Evolutionary conservation across 2,329 filamentous ascomycete genomes (phyloP), one percentile per base, ranked within the genome.

Genomic region (Paramyrothecium roridum): DNA sequence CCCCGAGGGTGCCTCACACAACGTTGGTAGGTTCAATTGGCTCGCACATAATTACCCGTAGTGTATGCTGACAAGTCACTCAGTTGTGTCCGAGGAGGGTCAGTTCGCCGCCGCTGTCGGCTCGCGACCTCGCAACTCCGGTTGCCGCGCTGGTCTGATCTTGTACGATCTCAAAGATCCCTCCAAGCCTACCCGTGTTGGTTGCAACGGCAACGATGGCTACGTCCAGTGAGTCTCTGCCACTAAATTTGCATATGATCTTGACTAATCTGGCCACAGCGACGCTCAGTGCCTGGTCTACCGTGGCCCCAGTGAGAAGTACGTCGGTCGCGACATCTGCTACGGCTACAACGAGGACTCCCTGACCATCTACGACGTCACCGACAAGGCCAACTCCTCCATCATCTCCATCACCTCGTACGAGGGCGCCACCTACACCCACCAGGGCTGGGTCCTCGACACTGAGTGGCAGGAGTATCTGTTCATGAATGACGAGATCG

Each of bases 161-260:
- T 83, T 84, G 66, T 80, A 86, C 56, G 80, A 85, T 63, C 73
- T 86, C 20, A 74, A 74, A 0, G 76, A 85, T 56, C 80, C 81
- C 1, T 65, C 76, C 3, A 81, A 82, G 33, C 82, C 82, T 0
- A 76, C 69, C 19, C 76, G 72, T 21, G 74, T 80, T 10, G 83
- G 83, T 11, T 85, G 82, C 57, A 51, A 51, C 33, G 49, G 49
- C 26, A 19, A 30, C 20, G 49, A 51, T 30, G 30, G 49, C 30
- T 51, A 51, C 49, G 22, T 33, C 26, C 49, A 51, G 37, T 43
- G 37, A 43, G 37, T 43, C n/a, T 6, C 7, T 7, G 16, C 37
- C n/a, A 13, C 37, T 43, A 13, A 43, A 13, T 30, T 30, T 30
- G 26, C 26, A 43, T 43, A 6, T 19, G n/a, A 4, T 13, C 37